A percentile compares a stretch with the other conserved stretches of the same genome.
These are phyloP conservation scores for Claviceps sp. DNA, from an alignment of 2,329 filamentous ascomycete genomes.

Conservation along the genomic window DNA sequence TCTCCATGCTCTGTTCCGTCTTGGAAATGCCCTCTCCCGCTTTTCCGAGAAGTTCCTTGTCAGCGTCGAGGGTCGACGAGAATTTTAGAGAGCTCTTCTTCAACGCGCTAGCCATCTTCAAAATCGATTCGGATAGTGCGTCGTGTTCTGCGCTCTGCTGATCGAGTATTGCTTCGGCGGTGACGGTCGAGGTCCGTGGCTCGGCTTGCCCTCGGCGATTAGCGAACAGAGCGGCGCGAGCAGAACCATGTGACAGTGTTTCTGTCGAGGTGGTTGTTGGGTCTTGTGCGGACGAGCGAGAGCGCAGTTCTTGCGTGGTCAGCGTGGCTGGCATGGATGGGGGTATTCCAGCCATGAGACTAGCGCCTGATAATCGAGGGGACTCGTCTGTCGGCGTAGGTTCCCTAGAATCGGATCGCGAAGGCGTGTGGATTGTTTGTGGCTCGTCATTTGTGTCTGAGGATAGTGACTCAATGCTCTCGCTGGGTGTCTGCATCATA, in stretches of 20 bases:
- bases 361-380: slow-evolving; percentile 3
- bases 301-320: slow-evolving; percentile 22
- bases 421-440: slow-evolving; percentile 9
- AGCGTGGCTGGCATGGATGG: slow-evolving; percentile 13
- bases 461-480: slow-evolving; percentile 32
- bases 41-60: slow-evolving; percentile 57
- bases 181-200: slow-evolving; percentile 30
- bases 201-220: slow-evolving; percentile 23
- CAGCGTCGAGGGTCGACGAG: slow-evolving; percentile 53
- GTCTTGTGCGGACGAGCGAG: slow-evolving; percentile 13
- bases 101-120: slow-evolving; percentile 63
- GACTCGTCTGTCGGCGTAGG: slow-evolving; percentile 4
- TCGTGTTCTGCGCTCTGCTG: slow-evolving; percentile 75
- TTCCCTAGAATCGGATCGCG: slow-evolving; percentile 5
- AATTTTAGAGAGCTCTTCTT: slow-evolving; percentile 65
- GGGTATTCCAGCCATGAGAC: slow-evolving; percentile 5
- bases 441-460: slow-evolving; percentile 12
- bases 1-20: slow-evolving; percentile 62
- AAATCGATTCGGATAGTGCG: slow-evolving; percentile 64
- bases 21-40: slow-evolving; percentile 65
- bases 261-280: slow-evolving; percentile 8
- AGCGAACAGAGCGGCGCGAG: slow-evolving; percentile 32
- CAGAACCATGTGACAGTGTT: slow-evolving; percentile 19
- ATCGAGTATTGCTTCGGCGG: slow-evolving; percentile 59
- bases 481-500: slow-evolving; percentile 41